Conservation (phyloP, 192 early-diverging fungal genomes). For the Kappamyces sp. region DNA sequence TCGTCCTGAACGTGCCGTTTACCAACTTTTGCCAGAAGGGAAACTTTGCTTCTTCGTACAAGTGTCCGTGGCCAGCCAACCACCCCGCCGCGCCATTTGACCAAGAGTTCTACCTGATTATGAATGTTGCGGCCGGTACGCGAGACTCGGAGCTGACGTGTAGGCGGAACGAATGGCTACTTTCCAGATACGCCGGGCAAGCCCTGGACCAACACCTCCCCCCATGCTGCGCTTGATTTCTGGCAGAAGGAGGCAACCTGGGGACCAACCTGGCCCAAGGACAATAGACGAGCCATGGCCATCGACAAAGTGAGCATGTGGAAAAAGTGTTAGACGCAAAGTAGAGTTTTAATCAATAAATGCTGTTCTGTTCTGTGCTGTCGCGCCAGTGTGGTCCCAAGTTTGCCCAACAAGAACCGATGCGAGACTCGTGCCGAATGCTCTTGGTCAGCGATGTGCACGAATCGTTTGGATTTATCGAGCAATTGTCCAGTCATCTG, state of each 20-base stretch:
- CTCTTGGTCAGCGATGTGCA: too few species aligned
- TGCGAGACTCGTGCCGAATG: too few species aligned
- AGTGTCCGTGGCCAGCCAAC: slow-evolving; percentile 43
- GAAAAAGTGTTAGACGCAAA: slow-evolving; percentile 24
- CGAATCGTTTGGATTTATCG: too few species aligned
- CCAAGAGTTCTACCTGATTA: slow-evolving; percentile 44
- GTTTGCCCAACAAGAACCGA: too few species aligned
- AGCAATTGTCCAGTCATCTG: too few species aligned
- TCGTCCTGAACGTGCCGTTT: slow-evolving; percentile 48
- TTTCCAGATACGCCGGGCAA: slow-evolving; percentile 48
- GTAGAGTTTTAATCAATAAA: too few species aligned
- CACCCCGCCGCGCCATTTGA: slow-evolving; percentile 55
- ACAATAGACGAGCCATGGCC: slow-evolving; percentile 23
- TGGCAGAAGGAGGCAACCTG: slow-evolving; percentile 44
- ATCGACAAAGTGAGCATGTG: slow-evolving; percentile 31
- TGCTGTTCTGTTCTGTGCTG: too few species aligned
- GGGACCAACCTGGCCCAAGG: slow-evolving; percentile 47
- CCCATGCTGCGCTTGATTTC: slow-evolving; percentile 45
- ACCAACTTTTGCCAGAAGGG: slow-evolving; percentile 45
- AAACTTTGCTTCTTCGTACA: slow-evolving; percentile 40
- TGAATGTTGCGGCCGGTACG: slow-evolving; percentile 47
- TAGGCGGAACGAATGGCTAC: slow-evolving; percentile 52
- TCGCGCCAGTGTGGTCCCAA: too few species aligned
- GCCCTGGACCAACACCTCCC: slow-evolving; percentile 51
- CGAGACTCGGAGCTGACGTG: slow-evolving; percentile 39